Percentiles rank a stretch among this genome's conserved stretches.
Conservation (phyloP, 2,329 filamentous ascomycete genomes). For the Colletotrichum tamarilloi region DNA sequence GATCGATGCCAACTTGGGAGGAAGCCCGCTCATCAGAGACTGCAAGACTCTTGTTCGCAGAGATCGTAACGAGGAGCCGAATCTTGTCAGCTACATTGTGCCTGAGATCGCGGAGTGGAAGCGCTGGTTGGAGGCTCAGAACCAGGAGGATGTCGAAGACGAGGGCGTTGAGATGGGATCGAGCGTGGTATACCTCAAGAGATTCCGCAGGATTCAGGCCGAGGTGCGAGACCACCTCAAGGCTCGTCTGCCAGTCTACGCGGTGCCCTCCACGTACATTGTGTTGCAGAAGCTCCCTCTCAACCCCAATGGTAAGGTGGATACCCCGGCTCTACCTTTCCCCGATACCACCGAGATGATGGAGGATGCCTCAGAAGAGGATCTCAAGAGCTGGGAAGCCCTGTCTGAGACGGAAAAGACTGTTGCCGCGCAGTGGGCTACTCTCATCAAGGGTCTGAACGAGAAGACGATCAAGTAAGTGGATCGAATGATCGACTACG, state of each 20-base stretch:
- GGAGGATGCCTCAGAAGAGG: conserved; percentile 55
- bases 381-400: conserved; percentile 54
- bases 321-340: conserved; percentile 82
- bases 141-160: conserved; percentile 66
- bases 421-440: conserved; percentile 71
- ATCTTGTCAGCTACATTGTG: conserved; percentile 89
- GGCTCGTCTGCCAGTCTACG: conserved; percentile 69
- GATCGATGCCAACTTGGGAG: conserved; percentile 85
- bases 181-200: conserved; percentile 54
- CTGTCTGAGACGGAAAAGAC: conserved; percentile 74
- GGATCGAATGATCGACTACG: accelerated
- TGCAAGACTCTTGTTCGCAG: conserved; percentile 87
- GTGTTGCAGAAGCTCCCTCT: conserved; percentile 67
- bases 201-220: conserved; percentile 58
- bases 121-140: conserved; percentile 69
- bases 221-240: conserved; percentile 74
- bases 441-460: conserved; percentile 74
- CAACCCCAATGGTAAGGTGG: conserved; percentile 84
- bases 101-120: conserved; percentile 78
- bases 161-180: conserved; percentile 60
- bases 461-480: conserved; percentile 67
- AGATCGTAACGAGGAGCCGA: conserved; percentile 87
- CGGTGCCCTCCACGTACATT: conserved; percentile 58
- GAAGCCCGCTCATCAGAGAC: conserved; percentile 81
- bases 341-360: conserved; percentile 57